Evolutionary conservation across 2,329 filamentous ascomycete species (phyloP), one percentile per base, ranked within the genome.

Genomic region (Stachybotrys elegans): DNA sequence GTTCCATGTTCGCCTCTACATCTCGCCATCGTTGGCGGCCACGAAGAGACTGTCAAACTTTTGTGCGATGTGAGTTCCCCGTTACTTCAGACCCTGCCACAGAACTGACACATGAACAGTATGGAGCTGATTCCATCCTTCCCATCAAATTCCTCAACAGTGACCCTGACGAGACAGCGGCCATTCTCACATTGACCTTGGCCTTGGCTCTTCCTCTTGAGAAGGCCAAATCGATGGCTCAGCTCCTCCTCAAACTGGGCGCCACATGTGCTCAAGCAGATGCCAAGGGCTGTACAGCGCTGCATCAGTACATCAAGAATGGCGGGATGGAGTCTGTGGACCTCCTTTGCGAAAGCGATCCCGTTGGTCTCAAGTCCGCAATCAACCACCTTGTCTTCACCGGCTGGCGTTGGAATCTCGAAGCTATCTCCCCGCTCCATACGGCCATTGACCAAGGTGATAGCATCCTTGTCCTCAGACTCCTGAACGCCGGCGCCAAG

Each of bases 251-350:
- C 22, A 72, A 76, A 37, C 73, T 90, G 2, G 88, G 88, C 1
- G 86, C 86, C 2, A 85, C 84, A 1, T 81, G 75, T 25, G 79
- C 84, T 1, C 88, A 93, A 60, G 87, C 83, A 1, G 87, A 92
- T 51, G 58, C 78, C 27, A 67, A 75, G 8, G 75, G 81, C 4
- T 68, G 73, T 22, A 90, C 86, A 2, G 80, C 78, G 0, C 72
- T 94, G 47, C 79, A 88, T 48, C 78, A 79, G 47, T 78, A 80
- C 43, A 73, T 84, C 1, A 67, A 73, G n/a, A 62, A 69, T 16
- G 68, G 74, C 3, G 71, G 76, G 22, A 47, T 53, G 5, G 65
- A 73, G 11, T 55, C 79, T 9, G 57, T 83, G 3, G 70, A 80
- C 31, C 53, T 65, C 1, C 59, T 83, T 2, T 63, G 71, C 43